These are phyloP conservation scores for Plasmodium inui DNA, from an alignment of 169 alveolate species.

Conservation along the genomic window DNA sequence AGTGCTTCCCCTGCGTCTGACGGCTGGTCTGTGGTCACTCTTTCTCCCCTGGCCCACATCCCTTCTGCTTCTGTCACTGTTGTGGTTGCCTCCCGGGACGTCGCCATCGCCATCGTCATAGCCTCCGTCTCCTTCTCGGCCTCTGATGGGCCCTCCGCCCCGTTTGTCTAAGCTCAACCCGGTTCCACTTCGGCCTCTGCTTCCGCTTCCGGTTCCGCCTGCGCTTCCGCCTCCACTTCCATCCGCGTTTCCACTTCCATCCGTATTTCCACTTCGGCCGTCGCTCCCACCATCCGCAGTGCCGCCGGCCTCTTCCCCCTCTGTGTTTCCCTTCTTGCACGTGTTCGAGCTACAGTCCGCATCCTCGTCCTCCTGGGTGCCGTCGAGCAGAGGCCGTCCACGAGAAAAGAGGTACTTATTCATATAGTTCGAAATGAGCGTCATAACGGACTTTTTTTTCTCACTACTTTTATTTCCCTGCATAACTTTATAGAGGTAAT, in stretches of 20 bases:
- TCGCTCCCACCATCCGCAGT: too few species aligned
- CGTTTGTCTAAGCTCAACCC: background rate
- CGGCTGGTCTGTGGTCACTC: background rate
- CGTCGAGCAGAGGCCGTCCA: background rate
- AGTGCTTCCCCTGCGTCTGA: background rate
- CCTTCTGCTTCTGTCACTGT: background rate
- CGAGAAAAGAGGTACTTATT: background rate
- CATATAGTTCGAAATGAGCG: background rate
- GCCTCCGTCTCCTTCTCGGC: background rate
- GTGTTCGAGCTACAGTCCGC: background rate
- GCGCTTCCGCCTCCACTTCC: background rate
- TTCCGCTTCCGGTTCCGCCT: background rate
- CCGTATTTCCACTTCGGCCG: too few species aligned
- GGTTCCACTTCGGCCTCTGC: background rate
- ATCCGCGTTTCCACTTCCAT: background rate
- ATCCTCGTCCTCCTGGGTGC: background rate
- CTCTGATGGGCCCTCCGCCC: background rate
- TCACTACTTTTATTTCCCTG: background rate
- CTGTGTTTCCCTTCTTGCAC: background rate
- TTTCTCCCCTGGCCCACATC: background rate
- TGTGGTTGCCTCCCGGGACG: background rate
- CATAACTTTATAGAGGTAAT: background rate
- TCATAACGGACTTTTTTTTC: background rate
- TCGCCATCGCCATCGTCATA: background rate
- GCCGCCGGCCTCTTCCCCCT: background rate